Percentiles rank a stretch among this genome's conserved stretches.
Conservation (phyloP, 1,284 basidiomycete species). For the Cutaneotrichosporon cavernicola region DNA sequence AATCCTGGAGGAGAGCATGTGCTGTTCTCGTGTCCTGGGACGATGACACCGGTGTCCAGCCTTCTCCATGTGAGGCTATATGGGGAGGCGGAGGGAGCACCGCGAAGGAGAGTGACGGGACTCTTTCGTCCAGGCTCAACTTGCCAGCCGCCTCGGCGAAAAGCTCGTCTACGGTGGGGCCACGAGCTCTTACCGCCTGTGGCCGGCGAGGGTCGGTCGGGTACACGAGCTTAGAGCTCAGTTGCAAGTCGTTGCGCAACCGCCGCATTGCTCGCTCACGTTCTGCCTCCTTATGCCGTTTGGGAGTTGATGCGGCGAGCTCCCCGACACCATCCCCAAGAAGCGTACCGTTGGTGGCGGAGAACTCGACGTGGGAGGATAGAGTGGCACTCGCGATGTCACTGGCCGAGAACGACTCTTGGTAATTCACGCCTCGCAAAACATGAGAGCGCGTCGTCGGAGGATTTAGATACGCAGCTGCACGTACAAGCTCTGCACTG, state of each 20-base stretch:
- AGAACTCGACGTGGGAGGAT: background rate
- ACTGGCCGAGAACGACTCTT: background rate
- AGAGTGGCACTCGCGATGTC: background rate
- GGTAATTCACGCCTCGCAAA: background rate
- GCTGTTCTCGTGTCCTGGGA: background rate
- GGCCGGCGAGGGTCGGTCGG: background rate
- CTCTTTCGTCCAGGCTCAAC: constrained; percentile 29
- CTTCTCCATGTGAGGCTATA: background rate
- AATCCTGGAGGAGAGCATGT: constrained; percentile 31
- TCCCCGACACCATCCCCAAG: background rate
- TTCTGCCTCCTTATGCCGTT: background rate
- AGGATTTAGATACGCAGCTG: background rate
- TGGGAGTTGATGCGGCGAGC: background rate
- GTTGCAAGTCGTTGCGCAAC: background rate
- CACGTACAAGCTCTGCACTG: constrained; percentile 37
- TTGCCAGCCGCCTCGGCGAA: constrained; percentile 34
- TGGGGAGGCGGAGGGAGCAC: background rate
- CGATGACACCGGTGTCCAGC: background rate
- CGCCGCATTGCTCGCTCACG: background rate
- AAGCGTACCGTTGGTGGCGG: background rate
- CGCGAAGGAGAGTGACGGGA: background rate
- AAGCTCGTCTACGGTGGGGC: constrained; percentile 27
- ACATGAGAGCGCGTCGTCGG: background rate
- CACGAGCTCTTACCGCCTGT: background rate
- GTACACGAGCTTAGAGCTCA: background rate